Conservation (phyloP, 2,329 filamentous ascomycete species). For the Chaetothyriales sp. region DNA sequence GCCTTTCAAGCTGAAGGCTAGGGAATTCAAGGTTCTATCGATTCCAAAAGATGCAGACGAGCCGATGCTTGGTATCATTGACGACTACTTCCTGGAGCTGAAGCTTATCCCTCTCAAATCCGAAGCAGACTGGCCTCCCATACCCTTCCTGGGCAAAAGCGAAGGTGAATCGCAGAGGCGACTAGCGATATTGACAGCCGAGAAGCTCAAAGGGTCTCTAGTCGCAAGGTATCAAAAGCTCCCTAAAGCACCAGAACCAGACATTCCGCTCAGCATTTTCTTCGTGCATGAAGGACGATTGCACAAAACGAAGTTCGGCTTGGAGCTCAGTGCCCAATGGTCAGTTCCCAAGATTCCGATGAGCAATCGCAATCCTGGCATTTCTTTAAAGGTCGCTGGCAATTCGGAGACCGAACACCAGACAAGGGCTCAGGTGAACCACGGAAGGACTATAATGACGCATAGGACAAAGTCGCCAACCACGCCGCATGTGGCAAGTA, state of each 20-base stretch:
- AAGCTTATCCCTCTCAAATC: conserved; percentile 15
- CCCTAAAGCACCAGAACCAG: conserved; percentile 10
- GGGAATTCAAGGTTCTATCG: conserved; percentile 11
- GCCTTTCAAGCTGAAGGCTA: conserved; percentile 13
- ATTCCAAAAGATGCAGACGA: conserved; percentile 1
- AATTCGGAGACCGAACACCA: not conserved
- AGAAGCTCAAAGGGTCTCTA: conserved; percentile 14
- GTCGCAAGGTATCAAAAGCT: conserved; percentile 15
- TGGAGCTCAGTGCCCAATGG: conserved; percentile 15
- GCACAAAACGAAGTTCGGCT: conserved; percentile 17
- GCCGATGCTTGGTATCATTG: conserved; percentile 5
- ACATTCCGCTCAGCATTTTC: conserved; percentile 15
- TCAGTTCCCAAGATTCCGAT: not conserved
- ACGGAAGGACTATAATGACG: not conserved
- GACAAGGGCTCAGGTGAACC: not conserved
- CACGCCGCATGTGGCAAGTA: not conserved
- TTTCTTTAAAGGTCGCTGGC: not conserved
- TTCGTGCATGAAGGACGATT: conserved; percentile 13
- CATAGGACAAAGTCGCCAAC: not conserved
- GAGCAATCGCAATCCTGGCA: not conserved
- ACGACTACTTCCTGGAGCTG: conserved; percentile 19
- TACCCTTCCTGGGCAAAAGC: conserved; percentile 16
- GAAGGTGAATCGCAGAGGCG: conserved; percentile 9
- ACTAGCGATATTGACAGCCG: conserved; percentile 3
- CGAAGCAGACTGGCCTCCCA: conserved; percentile 14